Base-by-base conservation (phyloP, 1,284 basidiomycete species). In the Naganishia sp. region DNA sequence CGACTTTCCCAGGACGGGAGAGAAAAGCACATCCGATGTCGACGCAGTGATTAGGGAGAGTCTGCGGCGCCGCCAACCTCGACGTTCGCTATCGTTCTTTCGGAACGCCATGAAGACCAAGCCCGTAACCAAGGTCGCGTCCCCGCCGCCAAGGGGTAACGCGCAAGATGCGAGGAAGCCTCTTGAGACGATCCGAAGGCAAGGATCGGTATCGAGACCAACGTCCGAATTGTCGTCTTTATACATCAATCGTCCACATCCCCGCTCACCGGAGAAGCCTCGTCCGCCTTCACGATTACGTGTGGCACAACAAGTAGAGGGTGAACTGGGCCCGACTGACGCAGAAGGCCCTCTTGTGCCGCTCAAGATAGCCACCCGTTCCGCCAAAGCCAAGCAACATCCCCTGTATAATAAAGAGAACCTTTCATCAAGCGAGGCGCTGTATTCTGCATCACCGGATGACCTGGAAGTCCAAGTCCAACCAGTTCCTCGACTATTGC, bases 1-100 rank as follows among this genome's bases (percentile, higher is more conserved):
- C 10, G 47, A 28, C 3, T 61, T 61, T 21, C 58, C 58, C 1
- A 6, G 39, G 25, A 47, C 18, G 1, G n/a, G 46, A 10, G 18
- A 47, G 56, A 32, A 42, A 35, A 25, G 49, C 2, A 31, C 18
- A 21, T 4, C 35, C 35, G 35, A 9, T 39, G 3, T 9, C 35
- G 13, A 39, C 35, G 35, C 13, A 13, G 35, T 9, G 2, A 3
- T 28, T 28, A 28, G 10, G 35, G 13, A 39, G 35, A 39, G 35
- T 9, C 35, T 39, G 7, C 35, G 10, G 2, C 35, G 7, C 10
- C 32, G 58, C 7, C 25, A 50, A 41, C 47, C 47, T 17, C 49
- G 41, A 61, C 58, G 31, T 42, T 61, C 58, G 6, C 31, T 61
- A 15, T 61, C 58, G 2, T 28, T 61, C 21, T 61, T 61, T 18